Base-by-base conservation (phyloP, 371 early-diverging fungal species). In the Mortierella sp. region DNA sequence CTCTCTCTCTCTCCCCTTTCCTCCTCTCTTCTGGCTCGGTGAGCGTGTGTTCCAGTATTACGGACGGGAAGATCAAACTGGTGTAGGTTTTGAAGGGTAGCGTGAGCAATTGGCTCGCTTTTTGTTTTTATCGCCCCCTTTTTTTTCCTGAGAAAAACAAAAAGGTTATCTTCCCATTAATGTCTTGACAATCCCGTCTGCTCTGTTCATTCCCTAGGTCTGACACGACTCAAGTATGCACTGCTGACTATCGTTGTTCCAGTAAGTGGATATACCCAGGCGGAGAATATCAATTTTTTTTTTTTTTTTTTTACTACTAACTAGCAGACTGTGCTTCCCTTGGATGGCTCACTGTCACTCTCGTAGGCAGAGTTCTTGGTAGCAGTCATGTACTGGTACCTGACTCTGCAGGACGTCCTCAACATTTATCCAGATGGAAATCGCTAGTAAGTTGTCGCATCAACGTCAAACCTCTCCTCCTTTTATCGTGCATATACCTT, bases 221-320 rank as follows among this genome's bases (percentile, higher is more conserved):
- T 30, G 64, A 58, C 1, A 50, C 83, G 34, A 71, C 83, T 26
- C 89, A 93, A 62, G 79, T 79, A 14, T 67, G 94, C 28, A n/a
- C 80, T 95, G 23, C 72, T 95, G 21, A 97, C 97, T 0, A 82
- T 92, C 48, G 92, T n/a, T 37, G 60, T 55, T 5, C 64, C 71
- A 1, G 71, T 71, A 59, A 56, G 64, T 48, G 3, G 21, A 32
- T 30, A 21, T 41, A 7, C 17, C 5, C 17, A 39, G 17, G 39
- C 39, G 14, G 2, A 2, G 39, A 17, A 26, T 21, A 0, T 15
- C 26, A 48, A 41, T 11, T 3, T 30, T 6, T 19, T n/a, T 15
- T 23, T 24, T 1, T 31, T 17, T 4, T 37, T 21, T 21, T 23
- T 3, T 50, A 32, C n/a, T n/a, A n/a, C n/a, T n/a, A n/a, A n/a